A percentile compares a stretch with the other conserved stretches of the same genome.
phyloP scores from a whole-genome alignment of 345 rosid genomes.

The Gossypium stocksii region DNA sequence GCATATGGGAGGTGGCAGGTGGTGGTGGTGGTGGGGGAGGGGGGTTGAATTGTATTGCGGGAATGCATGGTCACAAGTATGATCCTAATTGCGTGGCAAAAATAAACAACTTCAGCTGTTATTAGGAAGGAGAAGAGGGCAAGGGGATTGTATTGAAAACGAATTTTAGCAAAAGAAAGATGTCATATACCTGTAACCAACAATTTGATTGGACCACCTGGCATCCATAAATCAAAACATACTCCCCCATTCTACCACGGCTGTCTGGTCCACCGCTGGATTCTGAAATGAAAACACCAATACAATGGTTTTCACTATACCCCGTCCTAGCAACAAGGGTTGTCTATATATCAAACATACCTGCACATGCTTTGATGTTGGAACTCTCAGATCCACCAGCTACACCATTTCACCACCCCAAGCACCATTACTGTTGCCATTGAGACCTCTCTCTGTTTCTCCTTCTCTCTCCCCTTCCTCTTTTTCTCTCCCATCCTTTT shows the following conservation, averaged over 20 bases:
- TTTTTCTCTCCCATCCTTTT: constrained; percentile 1
- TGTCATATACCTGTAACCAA: constrained; percentile 4
- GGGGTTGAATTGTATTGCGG: constrained; percentile 27
- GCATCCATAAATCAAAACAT: constrained; percentile 28
- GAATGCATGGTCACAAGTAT: constrained; percentile 28
- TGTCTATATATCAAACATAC: constrained; percentile 44
- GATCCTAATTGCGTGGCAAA: constrained; percentile 31
- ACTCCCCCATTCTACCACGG: constrained; percentile 25
- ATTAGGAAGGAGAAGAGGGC: constrained; percentile 5
- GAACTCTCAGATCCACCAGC: constrained; percentile 52
- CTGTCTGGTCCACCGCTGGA: constrained; percentile 48
- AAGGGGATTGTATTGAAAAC: constrained; percentile 8
- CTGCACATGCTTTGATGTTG: constrained; percentile 54
- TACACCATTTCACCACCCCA: constrained; percentile 29
- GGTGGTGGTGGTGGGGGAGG: neutral
- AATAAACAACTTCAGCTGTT: constrained; percentile 25
- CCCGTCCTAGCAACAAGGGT: constrained; percentile 40
- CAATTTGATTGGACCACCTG: constrained; percentile 54
- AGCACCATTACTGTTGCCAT: constrained; percentile 31
- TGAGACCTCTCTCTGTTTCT: neutral
- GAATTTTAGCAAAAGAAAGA: constrained; percentile 9
- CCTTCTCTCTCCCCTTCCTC: neutral
- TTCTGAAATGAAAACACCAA: constrained; percentile 56
- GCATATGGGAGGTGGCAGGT: neutral
- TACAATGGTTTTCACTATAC: constrained; percentile 35